Conservation (phyloP, 1,284 basidiomycete genomes). For the Melampsora larici-populina region DNA sequence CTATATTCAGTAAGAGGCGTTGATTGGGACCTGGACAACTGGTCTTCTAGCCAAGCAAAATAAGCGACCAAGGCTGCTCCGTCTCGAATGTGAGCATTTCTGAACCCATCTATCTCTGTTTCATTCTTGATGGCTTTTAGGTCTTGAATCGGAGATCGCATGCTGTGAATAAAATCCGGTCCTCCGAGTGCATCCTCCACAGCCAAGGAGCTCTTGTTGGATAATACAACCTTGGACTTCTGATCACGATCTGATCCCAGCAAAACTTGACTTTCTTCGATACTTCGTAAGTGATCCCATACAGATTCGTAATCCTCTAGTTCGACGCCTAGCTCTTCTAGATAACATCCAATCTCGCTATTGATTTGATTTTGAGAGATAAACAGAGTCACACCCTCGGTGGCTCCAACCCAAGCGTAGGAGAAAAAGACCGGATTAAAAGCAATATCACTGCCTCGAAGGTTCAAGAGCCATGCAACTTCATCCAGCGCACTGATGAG, state of each 20-base stretch:
- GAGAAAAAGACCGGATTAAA: slow-evolving; percentile 83
- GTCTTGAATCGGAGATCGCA: slow-evolving; percentile 71
- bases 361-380: slow-evolving; percentile 10
- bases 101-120: slow-evolving; percentile 82
- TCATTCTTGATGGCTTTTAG: slow-evolving; percentile 87
- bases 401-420: slow-evolving; percentile 61
- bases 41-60: slow-evolving; percentile 91
- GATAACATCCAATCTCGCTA: background rate
- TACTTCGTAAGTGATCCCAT: slow-evolving; percentile 16
- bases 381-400: slow-evolving; percentile 21
- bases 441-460: slow-evolving; percentile 86
- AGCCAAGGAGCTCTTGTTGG: slow-evolving; percentile 45
- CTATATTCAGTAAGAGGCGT: slow-evolving; percentile 73
- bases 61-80: slow-evolving; percentile 83
- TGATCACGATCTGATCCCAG: background rate
- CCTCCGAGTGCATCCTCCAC: slow-evolving; percentile 52
- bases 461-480: slow-evolving; percentile 74
- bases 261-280: slow-evolving; percentile 2
- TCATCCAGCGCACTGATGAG: slow-evolving; percentile 70
- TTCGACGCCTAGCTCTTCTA: slow-evolving; percentile 4
- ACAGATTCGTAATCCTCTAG: slow-evolving; percentile 7
- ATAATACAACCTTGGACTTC: slow-evolving; percentile 13
- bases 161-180: slow-evolving; percentile 46
- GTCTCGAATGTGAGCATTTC: slow-evolving; percentile 82
- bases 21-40: slow-evolving; percentile 62